A percentile compares a stretch with the other conserved stretches of the same genome.
phyloP scores from a whole-genome alignment of 495 filamentous ascomycete genomes.

The Podospora tetraspora region DNA sequence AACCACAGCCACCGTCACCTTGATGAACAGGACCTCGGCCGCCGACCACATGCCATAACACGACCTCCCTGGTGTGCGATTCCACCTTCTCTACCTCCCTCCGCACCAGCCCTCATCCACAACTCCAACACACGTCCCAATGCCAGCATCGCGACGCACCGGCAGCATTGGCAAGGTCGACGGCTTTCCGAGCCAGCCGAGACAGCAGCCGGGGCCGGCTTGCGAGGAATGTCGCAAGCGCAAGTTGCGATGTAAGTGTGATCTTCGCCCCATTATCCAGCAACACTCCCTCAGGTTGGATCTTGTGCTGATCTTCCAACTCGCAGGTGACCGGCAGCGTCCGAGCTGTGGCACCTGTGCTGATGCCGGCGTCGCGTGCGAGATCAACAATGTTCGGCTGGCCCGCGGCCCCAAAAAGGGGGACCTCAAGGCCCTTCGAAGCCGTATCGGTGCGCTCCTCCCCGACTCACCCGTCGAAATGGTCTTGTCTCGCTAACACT shows the following conservation, averaged over 20 bases:
- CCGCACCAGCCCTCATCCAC: background rate
- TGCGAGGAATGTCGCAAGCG: conserved; percentile 48
- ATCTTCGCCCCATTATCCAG: background rate
- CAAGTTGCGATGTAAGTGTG: conserved; percentile 38
- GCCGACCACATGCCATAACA: background rate
- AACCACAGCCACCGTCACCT: background rate
- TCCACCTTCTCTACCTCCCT: background rate
- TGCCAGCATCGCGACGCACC: conserved; percentile 19
- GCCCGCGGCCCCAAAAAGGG: conserved; percentile 51
- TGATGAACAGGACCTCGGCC: background rate
- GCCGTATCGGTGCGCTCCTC: conserved; percentile 39
- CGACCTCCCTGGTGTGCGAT: background rate
- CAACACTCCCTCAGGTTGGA: background rate
- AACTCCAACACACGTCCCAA: background rate
- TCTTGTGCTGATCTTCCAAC: conserved; percentile 2
- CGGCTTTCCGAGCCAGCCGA: conserved; percentile 21
- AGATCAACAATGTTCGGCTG: conserved; percentile 42
- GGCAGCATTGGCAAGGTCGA: conserved; percentile 14
- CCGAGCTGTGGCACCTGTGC: conserved; percentile 48
- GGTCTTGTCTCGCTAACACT: background rate
- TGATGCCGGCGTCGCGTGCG: conserved; percentile 45
- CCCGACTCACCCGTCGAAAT: background rate
- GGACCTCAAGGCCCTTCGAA: conserved; percentile 46
- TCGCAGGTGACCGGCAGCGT: conserved; percentile 42
- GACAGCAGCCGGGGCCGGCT: conserved; percentile 41